Evolutionary conservation across 805 yeast species (phyloP).

Genomic region (Yamadazyma takamatsuzukensis): DNA sequence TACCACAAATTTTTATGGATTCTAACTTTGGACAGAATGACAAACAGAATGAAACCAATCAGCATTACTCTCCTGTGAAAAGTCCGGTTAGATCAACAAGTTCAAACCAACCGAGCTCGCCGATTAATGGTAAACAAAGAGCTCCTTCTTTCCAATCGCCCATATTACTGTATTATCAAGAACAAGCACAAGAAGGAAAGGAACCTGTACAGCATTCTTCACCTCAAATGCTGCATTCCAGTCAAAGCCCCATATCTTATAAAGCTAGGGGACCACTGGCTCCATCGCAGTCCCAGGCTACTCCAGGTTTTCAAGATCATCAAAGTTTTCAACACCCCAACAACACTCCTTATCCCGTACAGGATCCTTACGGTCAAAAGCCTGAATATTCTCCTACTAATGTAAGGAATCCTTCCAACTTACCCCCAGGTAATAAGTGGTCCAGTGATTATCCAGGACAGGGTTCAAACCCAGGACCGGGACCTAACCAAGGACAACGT

Average conservation of each 20-base stretch:
- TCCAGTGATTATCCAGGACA: constrained; percentile 3
- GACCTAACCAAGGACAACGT: constrained; percentile 2
- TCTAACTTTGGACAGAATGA: too few relatives aligned
- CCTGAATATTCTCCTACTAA: too few relatives aligned
- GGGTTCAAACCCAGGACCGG: constrained; percentile 3
- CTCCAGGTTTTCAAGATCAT: constrained; percentile 4
- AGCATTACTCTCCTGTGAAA: neutral
- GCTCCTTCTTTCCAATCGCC: constrained; percentile 6
- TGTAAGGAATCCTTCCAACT: too few relatives aligned
- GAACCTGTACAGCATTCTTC: constrained; percentile 6
- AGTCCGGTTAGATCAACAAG: neutral
- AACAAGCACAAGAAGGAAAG: constrained; percentile 12
- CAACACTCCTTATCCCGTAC: constrained; percentile 3
- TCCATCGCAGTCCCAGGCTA: constrained; percentile 7
- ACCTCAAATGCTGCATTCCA: constrained; percentile 5
- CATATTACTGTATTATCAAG: constrained; percentile 8
- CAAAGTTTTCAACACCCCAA: constrained; percentile 2
- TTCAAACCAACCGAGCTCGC: neutral
- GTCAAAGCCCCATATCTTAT: constrained; percentile 8
- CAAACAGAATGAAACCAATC: too few relatives aligned
- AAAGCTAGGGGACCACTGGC: constrained; percentile 5
- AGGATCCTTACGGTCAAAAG: too few relatives aligned
- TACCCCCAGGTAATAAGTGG: neutral
- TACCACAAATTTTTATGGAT: constrained; percentile 19
- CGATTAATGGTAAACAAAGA: neutral